Conservation (phyloP, 2,329 filamentous ascomycete genomes). For the Cytospora piceae region DNA sequence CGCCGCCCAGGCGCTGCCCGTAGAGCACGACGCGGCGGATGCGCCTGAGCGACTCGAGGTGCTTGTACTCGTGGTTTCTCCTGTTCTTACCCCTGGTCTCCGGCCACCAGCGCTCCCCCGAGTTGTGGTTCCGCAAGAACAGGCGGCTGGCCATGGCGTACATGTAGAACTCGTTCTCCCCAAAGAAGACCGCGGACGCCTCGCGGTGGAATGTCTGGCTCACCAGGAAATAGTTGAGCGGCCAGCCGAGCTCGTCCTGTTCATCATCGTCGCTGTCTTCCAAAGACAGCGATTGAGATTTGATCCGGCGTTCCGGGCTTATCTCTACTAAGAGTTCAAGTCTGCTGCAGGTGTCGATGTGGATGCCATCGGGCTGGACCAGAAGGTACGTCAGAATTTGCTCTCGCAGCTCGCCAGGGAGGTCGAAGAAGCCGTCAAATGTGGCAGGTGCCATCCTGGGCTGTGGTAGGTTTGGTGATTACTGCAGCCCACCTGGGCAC, state of each 20-base stretch:
- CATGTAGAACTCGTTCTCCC: constrained; percentile 36
- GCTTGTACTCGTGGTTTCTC: neutral
- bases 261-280: neutral
- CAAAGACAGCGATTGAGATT: neutral
- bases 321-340: neutral
- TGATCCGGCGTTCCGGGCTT: neutral
- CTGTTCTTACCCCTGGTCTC: neutral
- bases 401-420: constrained; percentile 38
- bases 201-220: constrained; percentile 32
- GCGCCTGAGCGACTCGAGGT: constrained; percentile 30
- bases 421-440: constrained; percentile 37
- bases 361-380: constrained; percentile 32
- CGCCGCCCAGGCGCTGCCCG: constrained; percentile 33
- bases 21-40: constrained; percentile 33
- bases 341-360: constrained; percentile 24
- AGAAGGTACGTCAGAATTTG: constrained; percentile 36
- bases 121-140: neutral
- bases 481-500: neutral
- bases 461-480: neutral
- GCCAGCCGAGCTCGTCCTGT: neutral
- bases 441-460: neutral
- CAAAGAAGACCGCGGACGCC: constrained; percentile 37
- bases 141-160: constrained; percentile 23
- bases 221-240: constrained; percentile 26
- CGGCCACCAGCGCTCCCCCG: neutral